A percentile compares a stretch with the other conserved stretches of the same genome.
Conservation (phyloP, 352 stramenopile species). For the Globisporangium middletonii region DNA sequence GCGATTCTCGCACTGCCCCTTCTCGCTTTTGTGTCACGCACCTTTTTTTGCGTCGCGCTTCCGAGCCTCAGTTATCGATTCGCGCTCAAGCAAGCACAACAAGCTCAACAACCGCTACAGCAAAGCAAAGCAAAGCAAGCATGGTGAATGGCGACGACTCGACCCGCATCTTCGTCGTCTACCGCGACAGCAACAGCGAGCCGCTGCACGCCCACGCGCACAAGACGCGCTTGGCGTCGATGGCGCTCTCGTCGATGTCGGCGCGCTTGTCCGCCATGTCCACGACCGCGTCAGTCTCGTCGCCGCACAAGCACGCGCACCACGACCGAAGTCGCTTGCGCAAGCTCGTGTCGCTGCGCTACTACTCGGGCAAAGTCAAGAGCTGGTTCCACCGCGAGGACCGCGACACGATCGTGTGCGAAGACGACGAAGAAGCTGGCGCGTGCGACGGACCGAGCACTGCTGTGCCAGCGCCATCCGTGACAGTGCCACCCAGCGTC, state of each 20-base stretch:
- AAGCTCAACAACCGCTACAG: neutral
- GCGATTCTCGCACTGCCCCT: too few relatives aligned
- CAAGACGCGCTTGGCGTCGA: neutral
- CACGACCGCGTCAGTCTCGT: neutral
- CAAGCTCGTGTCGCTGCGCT: constrained; percentile 57
- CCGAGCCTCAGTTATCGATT: too few relatives aligned
- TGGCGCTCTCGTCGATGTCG: neutral
- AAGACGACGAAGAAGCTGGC: constrained; percentile 52
- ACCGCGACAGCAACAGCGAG: neutral
- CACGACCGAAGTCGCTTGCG: constrained; percentile 37
- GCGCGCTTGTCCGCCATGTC: constrained; percentile 1
- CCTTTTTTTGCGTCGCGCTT: too few relatives aligned
- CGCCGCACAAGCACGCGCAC: constrained; percentile 5
- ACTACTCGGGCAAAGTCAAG: constrained; percentile 48
- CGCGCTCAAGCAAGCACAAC: neutral
- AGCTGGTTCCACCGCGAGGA: constrained; percentile 44
- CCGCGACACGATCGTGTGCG: constrained; percentile 51
- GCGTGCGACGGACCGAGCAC: constrained; percentile 52
- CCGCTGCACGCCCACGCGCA: neutral
- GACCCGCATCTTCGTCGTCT: neutral
- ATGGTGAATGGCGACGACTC: neutral
- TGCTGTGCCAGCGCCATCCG: constrained; percentile 17
- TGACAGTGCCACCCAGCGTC: neutral
- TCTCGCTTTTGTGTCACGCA: too few relatives aligned
- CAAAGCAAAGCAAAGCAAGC: neutral